Evolutionary conservation across 1,139 yeast genomes (phyloP), one percentile per base, ranked within the genome.

Genomic region (Kazachstania sp.): DNA sequence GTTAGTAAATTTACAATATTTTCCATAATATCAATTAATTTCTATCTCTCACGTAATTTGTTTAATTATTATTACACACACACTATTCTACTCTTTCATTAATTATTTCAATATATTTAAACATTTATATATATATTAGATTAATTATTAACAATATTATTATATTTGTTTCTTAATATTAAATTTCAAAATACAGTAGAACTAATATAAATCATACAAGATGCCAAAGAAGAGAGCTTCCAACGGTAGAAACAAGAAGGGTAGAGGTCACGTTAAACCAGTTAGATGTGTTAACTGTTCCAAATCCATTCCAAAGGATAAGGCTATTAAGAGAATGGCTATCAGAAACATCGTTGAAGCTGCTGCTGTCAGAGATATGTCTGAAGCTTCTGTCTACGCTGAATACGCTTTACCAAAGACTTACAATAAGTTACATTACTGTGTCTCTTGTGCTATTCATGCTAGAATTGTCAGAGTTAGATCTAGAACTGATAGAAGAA

Each of bases 221-320:
- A 92, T 92, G 98, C 97, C 98, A 78, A 92, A 92, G 88, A 92
- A 92, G 97, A 92, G 99, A 88, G 88, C 97, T 78, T 87, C 97
- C 94, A 88, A 88, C 97, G 99, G 99, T 83, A 92, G 98, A 84
- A 92, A 94, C 95, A 92, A 92, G 95, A 88, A 88, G 83, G 98
- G 98, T 75, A 92, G 99, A 86, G 99, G 99, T 74, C 98, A 92
- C 96, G 96, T 86, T 76, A 85, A 86, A 79, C 95, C 96, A 73
- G 97, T 92, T 72, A 90, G 99, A 85, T 92, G 99, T 83, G 86
- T 90, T 73, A 92, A 92, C 97, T 92, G 99, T 79, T 86, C 97
- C 70, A 88, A 95, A 78, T 86, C 95, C 81, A 96, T 92, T 69
- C 97, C 99, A 72, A 94, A 92, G 87, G 98, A 92, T 76, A 94